Evolutionary conservation across 2,329 filamentous ascomycete genomes (phyloP).

Genomic region (Paracamarosporium sp.): DNA sequence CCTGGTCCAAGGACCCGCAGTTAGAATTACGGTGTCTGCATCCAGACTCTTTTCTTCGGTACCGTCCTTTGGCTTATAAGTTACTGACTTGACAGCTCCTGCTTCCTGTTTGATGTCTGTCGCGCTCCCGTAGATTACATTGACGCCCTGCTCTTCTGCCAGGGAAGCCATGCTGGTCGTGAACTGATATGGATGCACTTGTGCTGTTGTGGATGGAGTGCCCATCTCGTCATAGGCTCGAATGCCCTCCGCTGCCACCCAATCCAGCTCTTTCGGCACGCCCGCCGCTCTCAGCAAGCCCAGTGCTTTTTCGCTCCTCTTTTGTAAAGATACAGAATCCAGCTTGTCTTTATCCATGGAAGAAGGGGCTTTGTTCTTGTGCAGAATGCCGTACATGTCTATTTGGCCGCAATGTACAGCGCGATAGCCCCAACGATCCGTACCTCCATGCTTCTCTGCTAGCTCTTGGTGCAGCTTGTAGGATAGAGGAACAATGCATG

Average conservation of each 20-base stretch:
- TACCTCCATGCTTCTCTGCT: slow-evolving; percentile 81
- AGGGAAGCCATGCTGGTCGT: slow-evolving; percentile 83
- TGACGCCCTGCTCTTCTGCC: slow-evolving; percentile 65
- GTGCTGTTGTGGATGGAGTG: slow-evolving; percentile 78
- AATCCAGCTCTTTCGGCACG: slow-evolving; percentile 81
- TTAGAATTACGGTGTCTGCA: slow-evolving; percentile 65
- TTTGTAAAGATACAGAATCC: slow-evolving; percentile 61
- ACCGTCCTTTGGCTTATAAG: slow-evolving; percentile 61
- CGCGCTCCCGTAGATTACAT: slow-evolving; percentile 73
- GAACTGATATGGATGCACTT: slow-evolving; percentile 92
- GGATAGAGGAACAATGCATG: slow-evolving; percentile 81
- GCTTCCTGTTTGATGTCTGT: slow-evolving; percentile 67
- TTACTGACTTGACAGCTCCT: slow-evolving; percentile 68
- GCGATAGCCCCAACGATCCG: slow-evolving; percentile 85
- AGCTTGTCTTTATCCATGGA: slow-evolving; percentile 33
- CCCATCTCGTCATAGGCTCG: slow-evolving; percentile 84
- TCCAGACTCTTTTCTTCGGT: slow-evolving; percentile 56
- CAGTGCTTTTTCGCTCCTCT: slow-evolving; percentile 59
- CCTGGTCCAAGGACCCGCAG: slow-evolving; percentile 68
- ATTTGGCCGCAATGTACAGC: slow-evolving; percentile 75
- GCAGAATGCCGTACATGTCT: slow-evolving; percentile 55
- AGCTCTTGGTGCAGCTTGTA: slow-evolving; percentile 76
- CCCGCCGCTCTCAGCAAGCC: slow-evolving; percentile 62
- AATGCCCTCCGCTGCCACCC: slow-evolving; percentile 75
- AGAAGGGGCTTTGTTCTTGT: slow-evolving; percentile 30